Conservation (phyloP, 768 basidiomycete genomes). For the Lactarius trivialis region DNA sequence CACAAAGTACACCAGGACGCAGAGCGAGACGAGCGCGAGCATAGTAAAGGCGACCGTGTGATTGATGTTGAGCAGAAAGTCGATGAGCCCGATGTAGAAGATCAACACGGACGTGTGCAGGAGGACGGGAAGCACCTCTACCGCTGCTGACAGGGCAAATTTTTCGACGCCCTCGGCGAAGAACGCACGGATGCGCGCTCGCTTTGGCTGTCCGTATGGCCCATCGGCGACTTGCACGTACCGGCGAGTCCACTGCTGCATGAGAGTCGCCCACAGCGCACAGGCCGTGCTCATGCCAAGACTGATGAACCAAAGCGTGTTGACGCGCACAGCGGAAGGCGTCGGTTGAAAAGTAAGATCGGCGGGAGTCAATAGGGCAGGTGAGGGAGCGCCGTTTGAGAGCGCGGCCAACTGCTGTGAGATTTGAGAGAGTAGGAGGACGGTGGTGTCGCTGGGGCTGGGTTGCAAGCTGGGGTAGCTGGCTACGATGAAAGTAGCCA, state of each 20-base stretch:
- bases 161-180: too few relatives aligned
- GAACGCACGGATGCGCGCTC: too few relatives aligned
- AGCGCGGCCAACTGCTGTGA: constrained; percentile 17
- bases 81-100: constrained; percentile 18
- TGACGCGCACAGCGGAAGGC: constrained; percentile 13
- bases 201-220: too few relatives aligned
- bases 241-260: too few relatives aligned
- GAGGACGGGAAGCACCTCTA: constrained; percentile 20
- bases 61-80: constrained; percentile 14
- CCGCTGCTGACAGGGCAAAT: constrained; percentile 10
- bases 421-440: too few relatives aligned
- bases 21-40: not conserved
- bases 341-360: not conserved
- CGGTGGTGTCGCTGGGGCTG: too few relatives aligned
- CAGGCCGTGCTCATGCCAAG: constrained; percentile 14
- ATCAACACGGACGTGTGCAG: constrained; percentile 19
- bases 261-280: constrained; percentile 20
- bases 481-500: constrained; percentile 24
- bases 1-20: constrained; percentile 2
- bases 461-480: too few relatives aligned
- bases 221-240: too few relatives aligned
- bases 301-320: constrained; percentile 18
- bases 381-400: not conserved
- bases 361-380: not conserved
- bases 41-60: constrained; percentile 7